phyloP scores from a whole-genome alignment of 2,329 filamentous ascomycete genomes.

The Davidsoniella neocaledoniae region DNA sequence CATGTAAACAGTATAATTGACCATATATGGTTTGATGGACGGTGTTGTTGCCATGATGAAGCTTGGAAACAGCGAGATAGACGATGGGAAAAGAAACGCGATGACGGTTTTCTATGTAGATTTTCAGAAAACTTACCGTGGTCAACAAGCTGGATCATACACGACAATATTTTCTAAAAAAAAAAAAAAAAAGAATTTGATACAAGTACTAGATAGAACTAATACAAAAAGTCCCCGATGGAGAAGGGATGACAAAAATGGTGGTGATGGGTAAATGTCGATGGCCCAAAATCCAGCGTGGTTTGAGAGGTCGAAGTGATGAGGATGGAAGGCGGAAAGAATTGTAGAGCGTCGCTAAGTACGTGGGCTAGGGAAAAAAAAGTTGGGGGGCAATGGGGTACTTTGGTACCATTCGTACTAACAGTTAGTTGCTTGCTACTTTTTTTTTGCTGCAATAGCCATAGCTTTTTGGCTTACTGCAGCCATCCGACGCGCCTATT shows the following conservation, averaged over 20 bases:
- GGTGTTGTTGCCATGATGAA: slow-evolving; percentile 9
- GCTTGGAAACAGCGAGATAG: slow-evolving; percentile 3
- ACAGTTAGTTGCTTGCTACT: background rate
- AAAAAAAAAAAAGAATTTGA: slow-evolving; percentile 1
- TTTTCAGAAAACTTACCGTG: background rate
- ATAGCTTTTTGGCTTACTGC: background rate
- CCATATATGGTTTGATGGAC: background rate
- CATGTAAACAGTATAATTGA: background rate
- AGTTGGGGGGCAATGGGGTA: slow-evolving; percentile 3
- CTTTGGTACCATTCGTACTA: background rate
- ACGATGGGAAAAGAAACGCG: slow-evolving; percentile 11
- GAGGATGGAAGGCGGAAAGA: slow-evolving; percentile 12
- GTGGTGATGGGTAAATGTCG: slow-evolving; percentile 10
- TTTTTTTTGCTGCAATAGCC: background rate
- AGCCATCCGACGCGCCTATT: slow-evolving; percentile 9
- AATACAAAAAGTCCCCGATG: background rate
- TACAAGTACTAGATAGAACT: slow-evolving; percentile 1
- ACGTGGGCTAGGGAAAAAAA: slow-evolving; percentile 9
- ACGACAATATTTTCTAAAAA: background rate
- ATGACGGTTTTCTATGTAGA: background rate
- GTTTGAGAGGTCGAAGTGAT: slow-evolving; percentile 10
- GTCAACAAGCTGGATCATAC: background rate
- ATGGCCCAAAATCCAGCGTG: slow-evolving; percentile 10
- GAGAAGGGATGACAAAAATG: slow-evolving; percentile 9
- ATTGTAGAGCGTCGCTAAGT: slow-evolving; percentile 6